Base-by-base conservation (phyloP, 305 asterid species). In the Plantago lanceolata region DNA sequence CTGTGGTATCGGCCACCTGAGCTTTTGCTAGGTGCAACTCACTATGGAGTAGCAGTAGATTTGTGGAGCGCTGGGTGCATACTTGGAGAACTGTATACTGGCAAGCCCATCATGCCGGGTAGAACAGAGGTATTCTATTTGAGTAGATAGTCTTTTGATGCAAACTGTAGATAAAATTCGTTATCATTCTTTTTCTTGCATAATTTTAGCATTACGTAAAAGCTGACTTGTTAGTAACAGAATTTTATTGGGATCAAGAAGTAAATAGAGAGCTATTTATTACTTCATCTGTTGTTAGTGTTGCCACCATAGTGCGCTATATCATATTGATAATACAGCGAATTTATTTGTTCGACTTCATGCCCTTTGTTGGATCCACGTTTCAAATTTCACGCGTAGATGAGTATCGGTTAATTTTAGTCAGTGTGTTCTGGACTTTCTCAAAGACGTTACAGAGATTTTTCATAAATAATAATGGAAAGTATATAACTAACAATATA, bases 11-110 rank as follows among this genome's bases (percentile, higher is more conserved):
- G 64, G 21, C 50, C 63, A 15, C 63, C 63, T 19, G 63, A 59
- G 48, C 50, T 59, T 16, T 35, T 59, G 9, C 63, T 59, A 16
- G 63, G 63, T 33, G 63, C 63, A 19, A 59, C 63, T 15, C 49
- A 59, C 17, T 59, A 59, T 19, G 63, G 63, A 31, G 49, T 33
- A 16, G 63, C 49, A n/a, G 48, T 59, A 11, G 63, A 59, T 59
- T 43, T 61, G 35, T 61, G 65, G 65, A 61, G 65, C 8, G 19
- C 65, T 44, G 65, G 65, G 8, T 61, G 65, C 18, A 61, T 61
- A 18, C 65, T 61, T 14, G 65, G 51, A 19, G 65, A 61, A 21
- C 8, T 61, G 14, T 61, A 35, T 61, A 33, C 52, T 43, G 54
- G 65, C 19, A 61, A 21, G 37, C 65, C 65, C 19, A 57, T 57